Evolutionary conservation across 192 early-diverging fungal genomes (phyloP), one percentile per base, ranked within the genome.

Genomic region (Coemansia sp.): DNA sequence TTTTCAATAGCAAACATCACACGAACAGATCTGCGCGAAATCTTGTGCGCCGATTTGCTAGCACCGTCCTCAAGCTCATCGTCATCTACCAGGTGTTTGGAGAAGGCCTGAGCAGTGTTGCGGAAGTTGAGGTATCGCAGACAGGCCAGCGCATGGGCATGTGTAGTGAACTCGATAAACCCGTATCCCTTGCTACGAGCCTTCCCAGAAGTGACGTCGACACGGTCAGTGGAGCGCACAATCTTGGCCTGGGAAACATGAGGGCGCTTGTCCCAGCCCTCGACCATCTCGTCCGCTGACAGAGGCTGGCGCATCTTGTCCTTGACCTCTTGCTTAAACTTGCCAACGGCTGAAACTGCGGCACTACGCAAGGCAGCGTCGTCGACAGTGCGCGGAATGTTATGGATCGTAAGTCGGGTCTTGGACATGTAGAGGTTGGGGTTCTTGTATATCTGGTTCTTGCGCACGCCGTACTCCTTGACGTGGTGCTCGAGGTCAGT

Each of bases 1-100:
- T 98, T 96, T 78, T 98, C 96, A 28, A 96, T 84, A 10, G 95
- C 86, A 76, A 98, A 98, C 85, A 91, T 94, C 8, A 93, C 84
- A 51, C 87, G 83, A 58, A 77, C 65, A 39, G 71, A 76, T 39
- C 80, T 67, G 37, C 74, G 69, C 36, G 74, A 71, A 36, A 77
- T 70, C 59, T 70, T 55, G 46, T 70, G 62, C 2, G 65, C 59
- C 31, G 71, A 71, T 14, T 74, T 77, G 65, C 60, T 23, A 5
- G 59, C 28, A 7, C n/a, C 37, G 13, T 65, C 62, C 18, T 63
- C 61, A 9, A 36, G n/a, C 38, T 70, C 65, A 14, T 53, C 55
- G 11, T 73, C 67, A 13, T 56, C 70, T 5, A 63, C 10, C 48
- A 63, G 8, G 5, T 91, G 85, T 66, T 87, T 87, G 20, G 86